A percentile compares a stretch with the other conserved stretches of the same genome.
Evolutionary conservation across 140 eudicot genomes (phyloP).

Genomic region (Senecio squalidus): DNA sequence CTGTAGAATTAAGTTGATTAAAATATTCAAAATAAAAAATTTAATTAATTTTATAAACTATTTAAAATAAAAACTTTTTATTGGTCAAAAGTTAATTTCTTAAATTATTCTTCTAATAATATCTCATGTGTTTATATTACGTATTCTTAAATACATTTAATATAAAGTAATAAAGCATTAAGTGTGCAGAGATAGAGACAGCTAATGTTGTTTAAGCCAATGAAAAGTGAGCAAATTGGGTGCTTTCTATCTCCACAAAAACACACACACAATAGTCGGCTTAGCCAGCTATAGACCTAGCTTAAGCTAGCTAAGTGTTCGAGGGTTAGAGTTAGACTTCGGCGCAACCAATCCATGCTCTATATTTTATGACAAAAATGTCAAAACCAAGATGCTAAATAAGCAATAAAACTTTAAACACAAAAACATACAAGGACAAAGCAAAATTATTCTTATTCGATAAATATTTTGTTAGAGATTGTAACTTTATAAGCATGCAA

Average conservation of each 20-base stretch:
- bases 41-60: no score
- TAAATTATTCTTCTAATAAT: no score
- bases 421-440: no score
- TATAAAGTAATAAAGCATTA: background rate
- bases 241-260: conserved; percentile 21
- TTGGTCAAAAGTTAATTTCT: no score
- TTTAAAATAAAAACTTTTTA: no score
- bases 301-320: no score
- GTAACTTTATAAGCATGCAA: no score
- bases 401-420: background rate
- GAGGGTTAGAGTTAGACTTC: conserved; percentile 2
- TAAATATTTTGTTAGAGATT: no score
- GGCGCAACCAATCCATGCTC: conserved; percentile 12
- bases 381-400: background rate
- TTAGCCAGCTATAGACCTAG: background rate
- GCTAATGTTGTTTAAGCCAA: conserved; percentile 17
- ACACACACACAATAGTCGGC: conserved; percentile 17
- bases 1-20: no score
- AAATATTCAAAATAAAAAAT: no score
- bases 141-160: background rate
- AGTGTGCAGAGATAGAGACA: conserved; percentile 17
- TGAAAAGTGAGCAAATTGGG: conserved; percentile 18
- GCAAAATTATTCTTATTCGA: no score
- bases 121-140: no score
- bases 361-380: background rate